Base-by-base conservation (phyloP, 2,329 filamentous ascomycete genomes). In the Hymenoscyphus repandus region DNA sequence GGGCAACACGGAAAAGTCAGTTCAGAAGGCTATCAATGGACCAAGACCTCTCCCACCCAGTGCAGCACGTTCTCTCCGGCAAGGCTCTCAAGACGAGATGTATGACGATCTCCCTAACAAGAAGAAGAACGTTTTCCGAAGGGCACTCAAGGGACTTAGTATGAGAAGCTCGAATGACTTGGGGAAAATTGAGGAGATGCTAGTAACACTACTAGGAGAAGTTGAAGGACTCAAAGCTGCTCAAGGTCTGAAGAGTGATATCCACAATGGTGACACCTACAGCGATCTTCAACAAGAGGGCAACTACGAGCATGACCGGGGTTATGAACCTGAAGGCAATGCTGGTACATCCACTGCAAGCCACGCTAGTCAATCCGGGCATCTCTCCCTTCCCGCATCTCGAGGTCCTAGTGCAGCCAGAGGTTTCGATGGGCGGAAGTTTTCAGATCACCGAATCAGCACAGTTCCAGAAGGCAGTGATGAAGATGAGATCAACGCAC, bases 71-170 rank as follows among this genome's bases (percentile, higher is more conserved):
- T 59, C 73, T 71, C 20, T 66, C 15, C 56, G 61, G 44, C 68
- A 66, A 43, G 70, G 70, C 17, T 83, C 80, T 7, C 77, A 80
- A 55, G 71, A 75, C 4, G 78, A 77, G 43, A 63, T 68, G 56
- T 62, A 70, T 42, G 80, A 84, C 36, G 80, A 83, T 50, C 62
- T 74, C 18, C 75, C 85, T 18, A 76, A 79, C 40, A 96, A 96
- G 79, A 90, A 90, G 66, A 88, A 90, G 70, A 96, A 90, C 65
- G 80, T 99, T n/a, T 93, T 97, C 72, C 88, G 86, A 62, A 84
- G 92, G 56, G 93, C 93, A n/a, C 75, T 99, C 45, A 92, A 95
- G 66, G 91, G 91, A 2, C 75, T 99, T 45, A 90, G 90, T 61
- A 80, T 86, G 64, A 95, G 93, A 72, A 92, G 90, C 46, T 84